These are phyloP conservation scores for Castanea sativa DNA, from an alignment of 306 rosid species.

Conservation along the genomic window DNA sequence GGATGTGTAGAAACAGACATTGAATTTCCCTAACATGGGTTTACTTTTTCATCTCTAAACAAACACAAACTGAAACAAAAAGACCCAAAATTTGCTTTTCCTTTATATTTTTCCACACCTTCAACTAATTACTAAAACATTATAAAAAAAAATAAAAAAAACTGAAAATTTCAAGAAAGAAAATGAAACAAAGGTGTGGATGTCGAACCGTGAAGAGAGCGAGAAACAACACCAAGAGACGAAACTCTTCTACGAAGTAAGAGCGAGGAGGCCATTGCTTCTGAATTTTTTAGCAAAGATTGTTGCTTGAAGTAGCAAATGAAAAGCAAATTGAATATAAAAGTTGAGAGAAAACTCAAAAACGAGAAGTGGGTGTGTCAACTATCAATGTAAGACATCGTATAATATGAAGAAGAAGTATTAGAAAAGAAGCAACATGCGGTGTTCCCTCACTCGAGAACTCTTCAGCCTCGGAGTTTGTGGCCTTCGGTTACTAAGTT, in stretches of 20 bases:
- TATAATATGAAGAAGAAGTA: too few relatives aligned
- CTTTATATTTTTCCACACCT: not conserved
- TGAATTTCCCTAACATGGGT: constrained; percentile 7
- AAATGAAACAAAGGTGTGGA: not conserved
- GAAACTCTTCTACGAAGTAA: constrained; percentile 44
- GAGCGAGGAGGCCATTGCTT: constrained; percentile 52
- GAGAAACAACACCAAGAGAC: constrained; percentile 25
- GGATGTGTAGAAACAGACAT: not conserved
- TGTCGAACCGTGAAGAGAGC: constrained; percentile 40
- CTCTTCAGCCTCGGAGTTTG: constrained; percentile 19
- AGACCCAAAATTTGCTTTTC: not conserved
- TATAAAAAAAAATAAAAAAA: too few relatives aligned
- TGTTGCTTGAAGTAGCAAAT: too few relatives aligned
- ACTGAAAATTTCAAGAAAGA: not conserved
- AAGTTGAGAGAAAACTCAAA: not conserved
- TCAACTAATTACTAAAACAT: not conserved
- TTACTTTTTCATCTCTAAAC: not conserved
- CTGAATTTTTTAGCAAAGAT: not conserved
- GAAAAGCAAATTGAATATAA: too few relatives aligned
- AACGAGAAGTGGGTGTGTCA: not conserved
- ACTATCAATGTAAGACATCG: not conserved
- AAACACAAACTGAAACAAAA: not conserved
- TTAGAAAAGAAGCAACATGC: constrained; percentile 7
- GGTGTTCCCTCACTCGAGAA: not conserved
- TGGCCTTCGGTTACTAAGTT: not conserved